phyloP scores from a whole-genome alignment of 352 stramenopile species.

The Blastocystis sp. region DNA sequence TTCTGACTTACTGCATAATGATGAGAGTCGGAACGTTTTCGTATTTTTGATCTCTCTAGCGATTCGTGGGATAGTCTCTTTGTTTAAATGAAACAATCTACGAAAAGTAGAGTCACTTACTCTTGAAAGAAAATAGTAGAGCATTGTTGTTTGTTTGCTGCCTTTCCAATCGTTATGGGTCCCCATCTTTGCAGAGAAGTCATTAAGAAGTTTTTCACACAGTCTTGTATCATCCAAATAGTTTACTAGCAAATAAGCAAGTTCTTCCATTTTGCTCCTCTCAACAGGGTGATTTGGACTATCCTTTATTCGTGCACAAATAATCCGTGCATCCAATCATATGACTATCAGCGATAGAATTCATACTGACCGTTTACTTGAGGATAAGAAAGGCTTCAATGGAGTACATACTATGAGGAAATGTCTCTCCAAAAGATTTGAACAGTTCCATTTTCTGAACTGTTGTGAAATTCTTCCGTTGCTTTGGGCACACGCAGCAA shows the following conservation, averaged over 20 bases:
- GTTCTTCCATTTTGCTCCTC: background rate
- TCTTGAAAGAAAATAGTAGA: background rate
- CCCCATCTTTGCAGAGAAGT: background rate
- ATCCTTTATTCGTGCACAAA: no score
- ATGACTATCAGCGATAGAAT: no score
- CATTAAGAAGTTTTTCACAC: constrained; percentile 6
- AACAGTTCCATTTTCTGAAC: no score
- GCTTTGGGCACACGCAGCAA: background rate
- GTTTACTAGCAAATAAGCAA: background rate
- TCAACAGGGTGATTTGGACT: no score
- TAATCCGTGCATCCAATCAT: no score
- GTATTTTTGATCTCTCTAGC: background rate
- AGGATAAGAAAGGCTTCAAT: no score
- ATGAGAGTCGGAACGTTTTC: background rate
- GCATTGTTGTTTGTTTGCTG: background rate
- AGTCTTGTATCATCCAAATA: background rate
- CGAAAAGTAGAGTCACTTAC: background rate
- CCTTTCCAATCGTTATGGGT: background rate
- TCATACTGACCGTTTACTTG: no score
- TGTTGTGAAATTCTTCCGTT: no score
- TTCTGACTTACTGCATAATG: background rate
- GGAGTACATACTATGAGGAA: no score
- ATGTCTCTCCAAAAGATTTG: no score
- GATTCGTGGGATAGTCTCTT: background rate
- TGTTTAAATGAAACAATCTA: constrained; percentile 43